Conservation (phyloP, 2,329 filamentous ascomycete species). For the Mycosphaerella sp. region DNA sequence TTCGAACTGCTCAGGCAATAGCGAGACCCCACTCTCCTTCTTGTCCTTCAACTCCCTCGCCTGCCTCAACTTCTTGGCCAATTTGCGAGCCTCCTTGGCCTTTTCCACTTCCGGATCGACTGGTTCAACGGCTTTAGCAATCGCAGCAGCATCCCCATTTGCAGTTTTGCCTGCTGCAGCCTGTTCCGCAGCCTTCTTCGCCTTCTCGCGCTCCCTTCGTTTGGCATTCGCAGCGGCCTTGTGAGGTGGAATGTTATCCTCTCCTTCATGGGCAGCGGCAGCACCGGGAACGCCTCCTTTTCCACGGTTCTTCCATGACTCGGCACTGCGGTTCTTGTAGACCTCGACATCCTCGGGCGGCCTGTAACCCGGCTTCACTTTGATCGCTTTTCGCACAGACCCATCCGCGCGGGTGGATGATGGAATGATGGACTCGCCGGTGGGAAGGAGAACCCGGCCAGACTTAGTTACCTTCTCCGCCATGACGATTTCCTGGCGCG, state of each 20-base stretch:
- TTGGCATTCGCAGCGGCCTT: constrained; percentile 66
- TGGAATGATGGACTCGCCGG: constrained; percentile 83
- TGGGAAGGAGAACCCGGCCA: constrained; percentile 62
- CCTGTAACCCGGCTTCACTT: constrained; percentile 84
- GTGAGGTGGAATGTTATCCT: constrained; percentile 38
- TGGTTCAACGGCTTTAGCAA: constrained; percentile 38
- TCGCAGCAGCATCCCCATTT: constrained; percentile 20
- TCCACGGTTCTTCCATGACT: constrained; percentile 72
- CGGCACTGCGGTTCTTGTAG: constrained; percentile 88
- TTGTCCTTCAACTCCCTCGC: constrained; percentile 85
- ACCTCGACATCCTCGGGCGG: constrained; percentile 93
- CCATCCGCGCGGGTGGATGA: constrained; percentile 82
- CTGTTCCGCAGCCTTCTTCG: constrained; percentile 54
- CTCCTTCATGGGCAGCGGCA: constrained; percentile 38
- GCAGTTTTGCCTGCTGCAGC: constrained; percentile 57
- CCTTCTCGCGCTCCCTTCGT: constrained; percentile 49
- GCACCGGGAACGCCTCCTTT: constrained; percentile 69
- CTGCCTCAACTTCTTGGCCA: constrained; percentile 93
- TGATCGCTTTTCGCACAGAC: constrained; percentile 87
- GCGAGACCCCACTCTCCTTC: constrained; percentile 74
- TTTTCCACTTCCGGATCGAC: constrained; percentile 67
- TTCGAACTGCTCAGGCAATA: constrained; percentile 90
- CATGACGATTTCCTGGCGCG: constrained; percentile 34
- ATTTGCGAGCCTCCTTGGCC: constrained; percentile 85
- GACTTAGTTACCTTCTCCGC: constrained; percentile 37